These are phyloP conservation scores for Aspergillus wentii DNA, from an alignment of 495 filamentous ascomycete genomes.

Conservation along the genomic window DNA sequence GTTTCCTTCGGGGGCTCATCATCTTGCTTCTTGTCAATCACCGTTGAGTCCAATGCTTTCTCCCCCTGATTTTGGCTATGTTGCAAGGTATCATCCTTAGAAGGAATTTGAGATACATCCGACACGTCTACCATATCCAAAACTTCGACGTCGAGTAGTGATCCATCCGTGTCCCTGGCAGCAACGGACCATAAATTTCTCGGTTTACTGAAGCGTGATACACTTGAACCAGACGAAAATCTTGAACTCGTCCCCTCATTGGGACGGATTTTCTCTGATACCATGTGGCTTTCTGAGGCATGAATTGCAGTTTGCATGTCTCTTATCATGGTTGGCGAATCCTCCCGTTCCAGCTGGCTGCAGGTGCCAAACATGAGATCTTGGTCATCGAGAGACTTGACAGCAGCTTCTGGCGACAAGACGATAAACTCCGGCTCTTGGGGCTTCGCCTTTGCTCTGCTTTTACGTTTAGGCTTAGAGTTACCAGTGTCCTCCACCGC, in stretches of 20 bases:
- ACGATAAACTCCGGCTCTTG: constrained; percentile 43
- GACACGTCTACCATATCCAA: constrained; percentile 51
- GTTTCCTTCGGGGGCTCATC: neutral
- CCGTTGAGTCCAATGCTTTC: constrained; percentile 18
- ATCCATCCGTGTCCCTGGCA: constrained; percentile 57
- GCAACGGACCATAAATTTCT: constrained; percentile 64
- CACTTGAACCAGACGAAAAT: constrained; percentile 5
- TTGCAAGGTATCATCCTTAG: neutral
- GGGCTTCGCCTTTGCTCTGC: constrained; percentile 24
- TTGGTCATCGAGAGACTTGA: constrained; percentile 63
- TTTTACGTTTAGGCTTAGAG: constrained; percentile 17
- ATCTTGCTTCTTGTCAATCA: constrained; percentile 23
- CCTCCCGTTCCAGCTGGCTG: constrained; percentile 77
- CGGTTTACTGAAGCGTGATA: constrained; percentile 22
- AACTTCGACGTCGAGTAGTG: constrained; percentile 53
- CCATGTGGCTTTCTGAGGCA: constrained; percentile 44
- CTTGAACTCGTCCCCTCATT: neutral
- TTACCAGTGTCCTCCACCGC: constrained; percentile 21
- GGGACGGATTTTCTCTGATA: neutral
- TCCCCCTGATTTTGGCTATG: neutral
- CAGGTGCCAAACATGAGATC: constrained; percentile 89
- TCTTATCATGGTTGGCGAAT: constrained; percentile 63
- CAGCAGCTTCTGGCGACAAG: constrained; percentile 68
- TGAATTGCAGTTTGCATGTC: constrained; percentile 67
- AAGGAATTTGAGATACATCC: constrained; percentile 4